Percentiles rank a stretch among this genome's conserved stretches.
phyloP scores from a whole-genome alignment of 1,284 basidiomycete genomes.

The Mycena sp. region DNA sequence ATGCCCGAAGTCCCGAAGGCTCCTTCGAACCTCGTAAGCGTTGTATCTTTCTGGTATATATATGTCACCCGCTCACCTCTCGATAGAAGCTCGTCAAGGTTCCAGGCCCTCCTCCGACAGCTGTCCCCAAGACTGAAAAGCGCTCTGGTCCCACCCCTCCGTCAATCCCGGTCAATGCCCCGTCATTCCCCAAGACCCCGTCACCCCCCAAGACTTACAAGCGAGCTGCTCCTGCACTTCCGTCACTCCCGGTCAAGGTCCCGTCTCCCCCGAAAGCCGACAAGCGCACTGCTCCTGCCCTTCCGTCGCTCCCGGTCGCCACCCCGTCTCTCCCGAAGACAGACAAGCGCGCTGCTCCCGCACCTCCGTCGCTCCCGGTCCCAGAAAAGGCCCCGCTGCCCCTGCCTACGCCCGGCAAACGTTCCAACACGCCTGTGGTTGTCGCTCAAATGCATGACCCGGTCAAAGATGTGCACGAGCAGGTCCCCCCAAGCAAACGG shows the following conservation, averaged over 20 bases:
- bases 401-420: background rate
- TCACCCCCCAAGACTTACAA: background rate
- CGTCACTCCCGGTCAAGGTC: background rate
- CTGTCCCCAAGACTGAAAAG: background rate
- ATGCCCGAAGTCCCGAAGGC: background rate
- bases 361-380: background rate
- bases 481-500: too few relatives aligned
- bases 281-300: background rate
- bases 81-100: background rate
- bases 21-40: background rate
- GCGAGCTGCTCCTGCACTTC: background rate
- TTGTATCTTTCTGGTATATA: background rate
- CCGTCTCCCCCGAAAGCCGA: background rate
- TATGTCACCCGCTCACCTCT: background rate
- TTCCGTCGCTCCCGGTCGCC: background rate
- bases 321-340: background rate
- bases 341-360: background rate
- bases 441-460: background rate
- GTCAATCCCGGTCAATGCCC: background rate
- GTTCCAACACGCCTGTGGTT: background rate
- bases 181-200: background rate
- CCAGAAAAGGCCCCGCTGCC: background rate
- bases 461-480: background rate
- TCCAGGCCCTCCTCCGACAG: background rate
- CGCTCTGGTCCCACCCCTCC: background rate